These are phyloP conservation scores for Ceratocystis harringtonii DNA, from an alignment of 2,329 filamentous ascomycete species.

Conservation along the genomic window DNA sequence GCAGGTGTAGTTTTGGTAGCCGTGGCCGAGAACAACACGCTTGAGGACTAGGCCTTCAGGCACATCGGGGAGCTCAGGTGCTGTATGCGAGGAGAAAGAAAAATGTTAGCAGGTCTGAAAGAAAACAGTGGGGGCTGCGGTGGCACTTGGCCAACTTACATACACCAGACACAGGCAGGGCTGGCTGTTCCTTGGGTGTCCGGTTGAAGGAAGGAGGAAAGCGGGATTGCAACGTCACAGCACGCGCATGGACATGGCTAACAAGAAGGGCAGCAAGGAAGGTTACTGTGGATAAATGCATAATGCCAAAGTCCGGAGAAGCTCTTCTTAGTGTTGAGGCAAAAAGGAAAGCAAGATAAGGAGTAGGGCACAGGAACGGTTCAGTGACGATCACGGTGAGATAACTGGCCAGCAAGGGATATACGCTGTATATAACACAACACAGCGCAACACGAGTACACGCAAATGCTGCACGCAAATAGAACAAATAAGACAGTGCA, in stretches of 20 bases:
- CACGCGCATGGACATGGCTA: not conserved
- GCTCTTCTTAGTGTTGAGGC: too few relatives aligned
- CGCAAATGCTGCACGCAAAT: not conserved
- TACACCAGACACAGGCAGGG: conserved; percentile 1
- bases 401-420: not conserved
- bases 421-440: not conserved
- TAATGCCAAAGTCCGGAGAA: not conserved
- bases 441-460: too few relatives aligned
- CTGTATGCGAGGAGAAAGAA: not conserved
- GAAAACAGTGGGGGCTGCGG: not conserved
- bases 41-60: conserved; percentile 30
- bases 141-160: not conserved
- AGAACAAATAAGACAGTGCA: not conserved
- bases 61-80: conserved; percentile 30
- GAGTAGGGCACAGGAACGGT: not conserved
- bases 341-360: not conserved
- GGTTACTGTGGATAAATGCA: not conserved
- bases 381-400: not conserved
- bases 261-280: not conserved
- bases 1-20: conserved; percentile 47
- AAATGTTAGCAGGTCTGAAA: conserved; percentile 13
- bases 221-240: not conserved
- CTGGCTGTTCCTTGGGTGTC: not conserved
- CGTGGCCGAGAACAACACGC: conserved; percentile 46
- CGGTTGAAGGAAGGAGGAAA: not conserved